These are phyloP conservation scores for Juglanconis sp. DNA, from an alignment of 2,329 filamentous ascomycete species.

Conservation along the genomic window DNA sequence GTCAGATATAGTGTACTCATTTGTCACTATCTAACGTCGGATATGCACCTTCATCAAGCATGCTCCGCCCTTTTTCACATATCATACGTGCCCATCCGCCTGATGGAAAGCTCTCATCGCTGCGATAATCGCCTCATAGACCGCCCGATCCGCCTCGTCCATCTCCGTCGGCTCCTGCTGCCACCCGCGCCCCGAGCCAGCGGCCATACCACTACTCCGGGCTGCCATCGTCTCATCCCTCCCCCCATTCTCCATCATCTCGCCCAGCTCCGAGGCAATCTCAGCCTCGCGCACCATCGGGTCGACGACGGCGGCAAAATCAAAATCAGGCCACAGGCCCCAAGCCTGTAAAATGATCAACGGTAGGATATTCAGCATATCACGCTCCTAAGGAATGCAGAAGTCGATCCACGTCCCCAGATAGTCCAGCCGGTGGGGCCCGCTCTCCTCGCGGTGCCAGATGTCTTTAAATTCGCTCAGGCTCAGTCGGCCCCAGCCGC, in stretches of 20 bases:
- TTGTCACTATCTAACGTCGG: neutral
- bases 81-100: too few species aligned
- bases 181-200: too few species aligned
- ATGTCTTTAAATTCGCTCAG: constrained; percentile 77
- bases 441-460: constrained; percentile 65
- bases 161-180: too few species aligned
- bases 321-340: neutral
- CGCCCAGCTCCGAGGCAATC: neutral
- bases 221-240: too few species aligned
- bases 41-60: neutral
- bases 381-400: constrained; percentile 54
- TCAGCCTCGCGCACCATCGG: neutral
- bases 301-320: neutral
- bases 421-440: constrained; percentile 68
- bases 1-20: neutral
- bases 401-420: constrained; percentile 89
- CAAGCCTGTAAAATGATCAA: constrained; percentile 1
- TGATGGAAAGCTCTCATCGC: too few species aligned
- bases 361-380: neutral
- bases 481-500: constrained; percentile 75
- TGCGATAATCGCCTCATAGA: too few species aligned
- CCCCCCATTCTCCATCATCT: neutral
- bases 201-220: too few species aligned
- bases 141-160: too few species aligned
- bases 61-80: too few species aligned